phyloP scores from a whole-genome alignment of 1,139 yeast genomes.

The Kodamaea sp. region DNA sequence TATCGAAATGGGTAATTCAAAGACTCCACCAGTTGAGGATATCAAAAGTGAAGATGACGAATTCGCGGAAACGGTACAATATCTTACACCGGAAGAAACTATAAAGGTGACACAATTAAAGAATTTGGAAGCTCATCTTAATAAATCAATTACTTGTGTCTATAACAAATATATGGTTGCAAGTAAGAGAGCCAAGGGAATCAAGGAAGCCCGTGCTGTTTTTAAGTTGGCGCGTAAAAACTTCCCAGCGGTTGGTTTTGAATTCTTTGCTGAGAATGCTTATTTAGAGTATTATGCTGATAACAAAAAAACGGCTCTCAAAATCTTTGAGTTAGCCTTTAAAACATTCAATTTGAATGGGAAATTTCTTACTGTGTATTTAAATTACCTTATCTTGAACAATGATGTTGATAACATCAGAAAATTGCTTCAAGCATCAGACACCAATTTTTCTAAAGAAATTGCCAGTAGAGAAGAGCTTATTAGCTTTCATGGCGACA shows the following conservation, averaged over 20 bases:
- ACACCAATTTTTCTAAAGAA: constrained; percentile 37
- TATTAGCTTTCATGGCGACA: constrained; percentile 16
- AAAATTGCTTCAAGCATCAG: constrained; percentile 66
- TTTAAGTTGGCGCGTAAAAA: constrained; percentile 56
- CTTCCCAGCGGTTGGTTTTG: constrained; percentile 57
- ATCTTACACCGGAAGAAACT: constrained; percentile 28
- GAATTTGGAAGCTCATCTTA: constrained; percentile 20
- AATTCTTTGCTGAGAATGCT: constrained; percentile 79
- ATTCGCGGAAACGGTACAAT: constrained; percentile 8
- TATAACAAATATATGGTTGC: constrained; percentile 60
- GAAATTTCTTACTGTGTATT: constrained; percentile 62
- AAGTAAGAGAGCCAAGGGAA: constrained; percentile 57
- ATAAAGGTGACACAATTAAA: constrained; percentile 22
- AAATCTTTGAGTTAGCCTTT: constrained; percentile 73
- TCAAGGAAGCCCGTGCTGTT: constrained; percentile 68
- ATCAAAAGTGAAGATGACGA: constrained; percentile 15
- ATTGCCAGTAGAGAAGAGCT: constrained; percentile 23
- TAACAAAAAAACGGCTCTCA: constrained; percentile 64
- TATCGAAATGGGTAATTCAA: constrained; percentile 12
- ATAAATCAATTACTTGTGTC: constrained; percentile 44
- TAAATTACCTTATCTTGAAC: constrained; percentile 65
- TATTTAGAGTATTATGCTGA: constrained; percentile 72
- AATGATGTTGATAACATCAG: constrained; percentile 82
- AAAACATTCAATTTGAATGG: constrained; percentile 51
- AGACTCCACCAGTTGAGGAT: constrained; percentile 8